These are phyloP conservation scores for Scedosporium aurantiacum DNA, from an alignment of 2,329 filamentous ascomycete species.

Conservation along the genomic window DNA sequence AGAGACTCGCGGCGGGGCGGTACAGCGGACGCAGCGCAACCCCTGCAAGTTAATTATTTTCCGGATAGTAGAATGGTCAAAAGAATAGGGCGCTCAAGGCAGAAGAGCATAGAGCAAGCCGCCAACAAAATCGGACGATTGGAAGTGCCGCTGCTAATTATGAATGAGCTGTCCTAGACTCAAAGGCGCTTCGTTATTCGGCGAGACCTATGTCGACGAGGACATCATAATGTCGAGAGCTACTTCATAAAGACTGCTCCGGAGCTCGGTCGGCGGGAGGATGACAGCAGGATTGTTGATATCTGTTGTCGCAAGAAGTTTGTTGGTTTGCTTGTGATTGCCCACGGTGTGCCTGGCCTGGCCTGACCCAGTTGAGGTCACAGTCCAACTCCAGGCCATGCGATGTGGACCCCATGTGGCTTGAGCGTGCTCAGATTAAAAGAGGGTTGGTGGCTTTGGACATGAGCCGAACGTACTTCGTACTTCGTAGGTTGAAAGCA, in stretches of 20 bases:
- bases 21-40: not conserved
- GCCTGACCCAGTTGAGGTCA: not conserved
- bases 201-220: not conserved
- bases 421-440: not conserved
- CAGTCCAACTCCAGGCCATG: not conserved
- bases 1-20: not conserved
- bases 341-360: not conserved
- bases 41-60: not conserved
- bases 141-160: too few relatives aligned
- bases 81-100: too few relatives aligned
- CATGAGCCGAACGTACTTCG: not conserved
- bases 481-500: not conserved
- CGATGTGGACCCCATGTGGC: not conserved
- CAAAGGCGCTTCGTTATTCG: not conserved
- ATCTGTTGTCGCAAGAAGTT: not conserved
- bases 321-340: not conserved
- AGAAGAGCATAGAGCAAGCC: too few relatives aligned
- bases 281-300: not conserved
- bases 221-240: not conserved
- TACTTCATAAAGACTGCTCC: not conserved
- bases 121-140: too few relatives aligned
- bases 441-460: not conserved
- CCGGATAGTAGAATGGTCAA: too few relatives aligned
- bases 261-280: not conserved
- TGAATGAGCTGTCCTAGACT: not conserved